Percentiles rank a stretch among this genome's conserved stretches.
phyloP scores from a whole-genome alignment of 768 basidiomycete species.

The Polyporus arcularius region DNA sequence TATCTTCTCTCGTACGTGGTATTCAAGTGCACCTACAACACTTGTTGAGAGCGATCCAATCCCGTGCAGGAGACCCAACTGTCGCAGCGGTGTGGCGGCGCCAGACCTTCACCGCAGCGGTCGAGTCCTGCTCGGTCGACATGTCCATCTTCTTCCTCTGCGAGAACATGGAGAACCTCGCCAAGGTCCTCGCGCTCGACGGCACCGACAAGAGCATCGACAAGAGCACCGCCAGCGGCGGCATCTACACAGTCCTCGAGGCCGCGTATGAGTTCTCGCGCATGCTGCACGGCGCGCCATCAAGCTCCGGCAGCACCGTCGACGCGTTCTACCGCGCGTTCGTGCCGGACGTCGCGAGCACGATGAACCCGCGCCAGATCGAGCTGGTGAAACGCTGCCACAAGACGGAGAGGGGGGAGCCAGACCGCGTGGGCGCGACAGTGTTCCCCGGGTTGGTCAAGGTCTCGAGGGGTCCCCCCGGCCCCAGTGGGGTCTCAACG shows the following conservation, averaged over 20 bases:
- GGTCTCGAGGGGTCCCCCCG: constrained; percentile 49
- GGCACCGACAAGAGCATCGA: constrained; percentile 28
- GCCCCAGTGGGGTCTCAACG: constrained; percentile 37
- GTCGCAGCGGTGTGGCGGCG: constrained; percentile 91
- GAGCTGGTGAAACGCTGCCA: constrained; percentile 84
- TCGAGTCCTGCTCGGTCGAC: constrained; percentile 72
- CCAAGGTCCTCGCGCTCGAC: constrained; percentile 46
- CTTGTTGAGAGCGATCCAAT: not conserved
- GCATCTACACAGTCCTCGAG: constrained; percentile 62
- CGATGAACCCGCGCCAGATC: constrained; percentile 75
- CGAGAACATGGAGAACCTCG: constrained; percentile 72
- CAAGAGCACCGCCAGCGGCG: constrained; percentile 19
- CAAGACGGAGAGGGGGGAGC: constrained; percentile 71
- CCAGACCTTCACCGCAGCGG: constrained; percentile 86
- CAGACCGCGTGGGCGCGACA: constrained; percentile 77
- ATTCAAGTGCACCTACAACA: not conserved
- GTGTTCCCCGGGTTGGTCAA: constrained; percentile 90
- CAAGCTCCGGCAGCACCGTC: constrained; percentile 44
- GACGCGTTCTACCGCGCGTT: constrained; percentile 88
- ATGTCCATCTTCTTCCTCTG: constrained; percentile 66
- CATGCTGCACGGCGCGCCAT: constrained; percentile 77
- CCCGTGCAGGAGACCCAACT: constrained; percentile 68
- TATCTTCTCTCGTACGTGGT: constrained; percentile 74
- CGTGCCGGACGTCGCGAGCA: constrained; percentile 78
- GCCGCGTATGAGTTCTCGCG: constrained; percentile 79